Base-by-base conservation (phyloP, 768 basidiomycete genomes). In the Lyophyllum decastes region DNA sequence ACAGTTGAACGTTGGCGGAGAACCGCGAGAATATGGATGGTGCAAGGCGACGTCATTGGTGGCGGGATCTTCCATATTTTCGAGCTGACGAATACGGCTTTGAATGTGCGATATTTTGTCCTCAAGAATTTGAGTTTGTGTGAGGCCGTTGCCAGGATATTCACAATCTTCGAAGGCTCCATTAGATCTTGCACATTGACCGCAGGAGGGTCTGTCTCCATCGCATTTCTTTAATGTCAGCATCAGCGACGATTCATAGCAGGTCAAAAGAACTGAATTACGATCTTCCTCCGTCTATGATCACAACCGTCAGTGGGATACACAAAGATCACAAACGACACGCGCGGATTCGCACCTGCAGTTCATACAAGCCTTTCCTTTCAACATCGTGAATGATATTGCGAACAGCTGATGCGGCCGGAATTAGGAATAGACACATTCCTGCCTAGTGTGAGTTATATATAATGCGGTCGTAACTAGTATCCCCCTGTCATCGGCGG, bases 101-200 rank as follows among this genome's bases (percentile, higher is more conserved):
- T 78, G 74, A 11, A 86, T 65, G 14, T 76, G 71, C 0, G 73
- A 68, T 10, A 85, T 70, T 5, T 79, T 70, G 22, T 79, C 76
- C 62, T 85, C 81, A 4, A 86, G 66, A 0, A 75, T 61, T 60
- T 84, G 71, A 0, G 77, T 79, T 9, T 70, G 73, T 0, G 82
- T 75, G 14, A 75, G 74, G 16, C 77, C 78, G 11, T 67, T 68
- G 4, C 73, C 78, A 2, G 77, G 77, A 62, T 85, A 86, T 69
- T 86, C 84, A 60, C 85, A 86, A 55, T 86, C 84, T 2, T 79
- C 78, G 1, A 70, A 70, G n/a, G 64, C 59, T 2, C 67, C 68
- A 6, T 78, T 72, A 0, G 77, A 76, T 2, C 77, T 68, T 11
- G 70, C 50, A 61, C 85, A 86, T 52, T 80, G 84, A 7, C 76